These are phyloP conservation scores for Mycena crocata DNA, from an alignment of 768 basidiomycete genomes.

Conservation along the genomic window DNA sequence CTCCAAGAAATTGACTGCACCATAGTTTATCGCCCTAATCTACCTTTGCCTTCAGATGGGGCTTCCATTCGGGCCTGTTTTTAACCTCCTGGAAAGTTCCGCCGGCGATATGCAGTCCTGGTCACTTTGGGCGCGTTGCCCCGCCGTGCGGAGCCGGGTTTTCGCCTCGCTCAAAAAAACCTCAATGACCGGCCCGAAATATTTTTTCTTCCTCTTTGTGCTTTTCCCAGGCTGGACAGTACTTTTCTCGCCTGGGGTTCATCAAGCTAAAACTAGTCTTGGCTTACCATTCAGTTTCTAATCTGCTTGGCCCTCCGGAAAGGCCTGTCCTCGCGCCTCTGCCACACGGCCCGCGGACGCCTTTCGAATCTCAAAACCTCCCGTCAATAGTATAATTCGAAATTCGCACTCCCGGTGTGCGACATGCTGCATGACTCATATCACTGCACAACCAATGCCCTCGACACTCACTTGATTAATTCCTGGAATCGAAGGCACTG, in stretches of 20 bases:
- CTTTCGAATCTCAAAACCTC: neutral
- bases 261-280: slow-evolving; percentile 11
- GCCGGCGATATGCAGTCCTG: neutral
- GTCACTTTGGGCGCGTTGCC: neutral
- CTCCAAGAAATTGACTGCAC: slow-evolving; percentile 6
- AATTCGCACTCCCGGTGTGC: neutral
- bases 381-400: slow-evolving; percentile 6
- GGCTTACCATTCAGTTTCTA: slow-evolving; percentile 20
- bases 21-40: slow-evolving; percentile 21
- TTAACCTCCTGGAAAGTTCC: slow-evolving; percentile 16
- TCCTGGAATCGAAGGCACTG: slow-evolving; percentile 9
- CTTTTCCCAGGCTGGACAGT: neutral
- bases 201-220: neutral
- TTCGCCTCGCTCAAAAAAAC: neutral
- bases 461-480: slow-evolving; percentile 10
- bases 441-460: neutral
- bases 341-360: slow-evolving; percentile 7
- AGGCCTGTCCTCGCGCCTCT: slow-evolving; percentile 16
- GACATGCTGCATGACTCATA: slow-evolving; percentile 6
- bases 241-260: neutral
- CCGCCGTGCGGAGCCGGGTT: neutral
- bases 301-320: slow-evolving; percentile 1
- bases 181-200: neutral
- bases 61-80: slow-evolving; percentile 19
- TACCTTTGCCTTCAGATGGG: slow-evolving; percentile 12